These are phyloP conservation scores for Lolium rigidum DNA, from an alignment of 176 grass and related monocot species.

Conservation along the genomic window DNA sequence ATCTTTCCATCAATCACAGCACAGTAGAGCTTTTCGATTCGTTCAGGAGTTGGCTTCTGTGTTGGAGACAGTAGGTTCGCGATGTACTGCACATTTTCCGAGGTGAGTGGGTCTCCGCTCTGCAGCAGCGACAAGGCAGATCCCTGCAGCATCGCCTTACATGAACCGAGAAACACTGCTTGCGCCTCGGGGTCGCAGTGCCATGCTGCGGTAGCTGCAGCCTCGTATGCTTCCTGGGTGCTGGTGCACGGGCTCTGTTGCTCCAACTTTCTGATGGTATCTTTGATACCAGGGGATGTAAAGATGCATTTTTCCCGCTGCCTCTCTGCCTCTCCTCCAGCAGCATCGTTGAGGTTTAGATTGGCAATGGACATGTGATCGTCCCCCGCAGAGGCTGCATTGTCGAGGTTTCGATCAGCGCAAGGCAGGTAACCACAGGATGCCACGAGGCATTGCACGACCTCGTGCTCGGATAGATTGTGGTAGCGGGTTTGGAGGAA, in stretches of 20 bases:
- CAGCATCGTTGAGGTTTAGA: background rate
- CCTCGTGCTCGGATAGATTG: background rate
- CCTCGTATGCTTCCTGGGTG: background rate
- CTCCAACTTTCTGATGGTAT: background rate
- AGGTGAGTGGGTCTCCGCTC: background rate
- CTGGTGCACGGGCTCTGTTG: background rate
- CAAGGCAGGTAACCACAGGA: background rate
- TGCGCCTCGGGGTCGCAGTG: background rate
- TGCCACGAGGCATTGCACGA: constrained; percentile 2
- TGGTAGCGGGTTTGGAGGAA: constrained; percentile 18
- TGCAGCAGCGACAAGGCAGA: background rate
- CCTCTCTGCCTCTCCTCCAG: background rate
- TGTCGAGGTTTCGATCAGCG: background rate
- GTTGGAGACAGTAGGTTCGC: background rate
- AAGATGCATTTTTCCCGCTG: background rate
- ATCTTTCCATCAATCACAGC: background rate
- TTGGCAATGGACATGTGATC: background rate
- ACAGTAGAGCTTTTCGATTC: background rate
- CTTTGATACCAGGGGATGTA: background rate
- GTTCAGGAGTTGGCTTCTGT: background rate
- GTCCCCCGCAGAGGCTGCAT: background rate
- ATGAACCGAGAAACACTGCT: background rate
- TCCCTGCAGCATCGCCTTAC: background rate
- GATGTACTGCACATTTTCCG: background rate
- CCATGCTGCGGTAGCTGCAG: constrained; percentile 20